Conservation (phyloP, 208 protist genomes). For the Acanthamoeba rhysodes region DNA sequence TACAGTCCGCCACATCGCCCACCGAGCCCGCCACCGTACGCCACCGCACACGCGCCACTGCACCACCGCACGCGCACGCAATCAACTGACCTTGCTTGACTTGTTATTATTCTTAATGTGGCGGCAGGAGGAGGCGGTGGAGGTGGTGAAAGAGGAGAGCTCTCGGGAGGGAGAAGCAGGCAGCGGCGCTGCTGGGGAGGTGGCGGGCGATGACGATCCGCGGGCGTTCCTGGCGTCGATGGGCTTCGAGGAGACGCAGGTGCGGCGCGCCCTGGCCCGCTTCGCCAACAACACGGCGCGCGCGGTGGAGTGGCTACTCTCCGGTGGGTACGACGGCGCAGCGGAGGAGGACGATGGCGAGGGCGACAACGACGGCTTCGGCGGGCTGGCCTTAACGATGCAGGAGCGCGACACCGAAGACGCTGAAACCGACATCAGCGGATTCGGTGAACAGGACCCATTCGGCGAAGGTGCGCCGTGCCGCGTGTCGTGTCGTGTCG, state of each 20-base stretch:
- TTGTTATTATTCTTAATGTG: too few relatives aligned
- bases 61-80: too few relatives aligned
- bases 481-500: too few relatives aligned
- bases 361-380: neutral
- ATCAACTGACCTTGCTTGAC: too few relatives aligned
- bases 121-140: too few relatives aligned
- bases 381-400: too few relatives aligned
- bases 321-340: neutral
- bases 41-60: too few relatives aligned
- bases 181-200: neutral
- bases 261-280: neutral
- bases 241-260: conserved; percentile 10
- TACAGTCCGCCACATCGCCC: neutral
- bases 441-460: neutral
- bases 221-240: conserved; percentile 12
- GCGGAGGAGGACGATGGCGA: neutral
- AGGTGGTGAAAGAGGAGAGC: too few relatives aligned
- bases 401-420: neutral
- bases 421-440: neutral
- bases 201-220: neutral
- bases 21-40: too few relatives aligned
- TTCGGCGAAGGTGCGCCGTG: neutral
- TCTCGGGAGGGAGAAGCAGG: neutral
- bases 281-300: neutral
- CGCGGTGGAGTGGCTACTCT: conserved; percentile 48